A percentile compares a stretch with the other conserved stretches of the same genome.
Conservation (phyloP, 139 green algal genomes). For the Chlorella sp. region DNA sequence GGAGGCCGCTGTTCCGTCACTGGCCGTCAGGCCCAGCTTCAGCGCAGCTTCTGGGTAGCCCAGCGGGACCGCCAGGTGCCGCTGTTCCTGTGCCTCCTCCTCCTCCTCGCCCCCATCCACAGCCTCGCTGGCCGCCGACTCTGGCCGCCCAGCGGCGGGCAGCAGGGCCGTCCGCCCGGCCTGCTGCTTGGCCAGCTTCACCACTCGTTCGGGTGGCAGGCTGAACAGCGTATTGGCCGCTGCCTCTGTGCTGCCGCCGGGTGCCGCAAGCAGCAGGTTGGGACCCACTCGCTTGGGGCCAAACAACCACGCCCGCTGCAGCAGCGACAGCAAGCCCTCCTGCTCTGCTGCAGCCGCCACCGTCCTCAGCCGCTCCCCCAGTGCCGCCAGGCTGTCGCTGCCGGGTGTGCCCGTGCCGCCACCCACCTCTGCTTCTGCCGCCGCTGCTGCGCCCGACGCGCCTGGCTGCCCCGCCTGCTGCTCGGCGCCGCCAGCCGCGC, state of each 20-base stretch:
- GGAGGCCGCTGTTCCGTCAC: not conserved
- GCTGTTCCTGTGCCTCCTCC: constrained; percentile 21
- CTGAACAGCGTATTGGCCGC: constrained; percentile 53
- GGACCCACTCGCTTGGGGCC: constrained; percentile 83
- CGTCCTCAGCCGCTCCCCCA: constrained; percentile 13
- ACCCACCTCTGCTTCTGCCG: not conserved
- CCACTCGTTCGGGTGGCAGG: constrained; percentile 37
- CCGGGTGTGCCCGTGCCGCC: not conserved
- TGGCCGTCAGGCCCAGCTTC: constrained; percentile 33
- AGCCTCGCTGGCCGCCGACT: not conserved
- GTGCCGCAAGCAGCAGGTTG: constrained; percentile 78
- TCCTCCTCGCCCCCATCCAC: constrained; percentile 11
- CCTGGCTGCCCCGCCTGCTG: not conserved
- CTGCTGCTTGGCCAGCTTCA: constrained; percentile 44
- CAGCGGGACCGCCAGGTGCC: constrained; percentile 16
- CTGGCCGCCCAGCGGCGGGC: not conserved
- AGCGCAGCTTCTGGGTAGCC: constrained; percentile 29
- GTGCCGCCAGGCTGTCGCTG: constrained; percentile 17
- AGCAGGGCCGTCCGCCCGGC: not conserved
- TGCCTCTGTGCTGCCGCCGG: not conserved
- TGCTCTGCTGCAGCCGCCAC: not conserved
- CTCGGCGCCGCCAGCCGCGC: not conserved
- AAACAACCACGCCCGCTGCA: constrained; percentile 81
- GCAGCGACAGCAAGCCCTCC: constrained; percentile 1
- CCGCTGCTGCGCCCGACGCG: not conserved